These are phyloP conservation scores for Dictyostelium gargantuum DNA, from an alignment of 208 protist genomes.

Conservation along the genomic window DNA sequence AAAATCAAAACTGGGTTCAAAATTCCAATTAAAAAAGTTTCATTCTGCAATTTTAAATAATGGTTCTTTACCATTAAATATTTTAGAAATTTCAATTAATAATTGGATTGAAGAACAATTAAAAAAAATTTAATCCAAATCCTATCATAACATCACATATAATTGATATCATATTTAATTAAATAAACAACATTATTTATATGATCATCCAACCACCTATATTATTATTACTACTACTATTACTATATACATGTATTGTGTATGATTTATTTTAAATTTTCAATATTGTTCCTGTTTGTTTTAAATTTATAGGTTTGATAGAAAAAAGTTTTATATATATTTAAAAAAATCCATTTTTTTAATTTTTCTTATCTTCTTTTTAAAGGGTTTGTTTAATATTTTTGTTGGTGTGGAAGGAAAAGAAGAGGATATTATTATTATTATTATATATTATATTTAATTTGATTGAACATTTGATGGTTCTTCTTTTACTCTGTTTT, in stretches of 20 bases:
- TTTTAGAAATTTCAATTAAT: slow-evolving; percentile 44
- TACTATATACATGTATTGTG: no score
- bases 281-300: neutral
- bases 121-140: no score
- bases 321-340: no score
- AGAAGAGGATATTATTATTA: no score
- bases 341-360: no score
- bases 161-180: no score
- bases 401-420: neutral
- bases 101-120: slow-evolving; percentile 43
- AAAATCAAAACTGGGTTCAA: slow-evolving; percentile 21
- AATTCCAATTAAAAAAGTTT: slow-evolving; percentile 56
- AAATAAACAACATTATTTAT: no score
- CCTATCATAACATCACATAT: neutral
- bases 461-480: neutral
- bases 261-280: no score
- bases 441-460: no score
- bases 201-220: no score
- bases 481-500: neutral
- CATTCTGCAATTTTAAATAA: slow-evolving; percentile 53
- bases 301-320: no score
- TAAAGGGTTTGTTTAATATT: neutral
- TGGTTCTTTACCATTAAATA: slow-evolving; percentile 61
- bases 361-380: neutral
- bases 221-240: no score